Evolutionary conservation across 2,329 filamentous ascomycete species (phyloP).

Genomic region (Sclerotinia glacialis): DNA sequence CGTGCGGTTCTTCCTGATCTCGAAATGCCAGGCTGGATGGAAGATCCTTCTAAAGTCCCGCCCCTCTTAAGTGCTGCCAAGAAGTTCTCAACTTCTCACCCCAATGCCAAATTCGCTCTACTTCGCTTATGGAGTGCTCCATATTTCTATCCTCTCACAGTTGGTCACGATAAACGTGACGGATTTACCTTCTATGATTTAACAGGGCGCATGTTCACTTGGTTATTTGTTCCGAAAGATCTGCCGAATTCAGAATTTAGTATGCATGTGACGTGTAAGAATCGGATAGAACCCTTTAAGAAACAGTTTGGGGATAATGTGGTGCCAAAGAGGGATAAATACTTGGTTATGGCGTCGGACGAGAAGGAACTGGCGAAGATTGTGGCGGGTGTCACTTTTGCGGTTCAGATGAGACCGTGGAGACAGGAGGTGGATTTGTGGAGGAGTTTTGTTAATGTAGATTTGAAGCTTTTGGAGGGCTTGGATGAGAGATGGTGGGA

Average conservation of each 20-base stretch:
- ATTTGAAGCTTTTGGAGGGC: conserved; percentile 44
- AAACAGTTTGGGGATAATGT: conserved; percentile 43
- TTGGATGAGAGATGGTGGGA: conserved; percentile 39
- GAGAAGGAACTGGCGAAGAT: conserved; percentile 43
- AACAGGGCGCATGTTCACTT: conserved; percentile 46
- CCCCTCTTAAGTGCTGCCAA: conserved; percentile 39
- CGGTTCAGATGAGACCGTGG: conserved; percentile 50
- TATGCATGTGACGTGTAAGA: conserved; percentile 43
- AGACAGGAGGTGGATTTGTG: conserved; percentile 50
- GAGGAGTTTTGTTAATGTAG: conserved; percentile 51
- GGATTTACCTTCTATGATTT: conserved; percentile 44
- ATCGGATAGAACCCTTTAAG: conserved; percentile 21
- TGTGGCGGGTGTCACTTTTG: conserved; percentile 44
- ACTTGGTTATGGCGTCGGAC: conserved; percentile 48
- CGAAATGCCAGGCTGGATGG: conserved; percentile 35
- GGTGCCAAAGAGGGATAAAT: conserved; percentile 44
- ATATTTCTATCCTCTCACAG: conserved; percentile 50
- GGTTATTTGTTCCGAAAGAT: conserved; percentile 50
- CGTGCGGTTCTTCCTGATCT: conserved; percentile 32
- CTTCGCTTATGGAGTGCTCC: conserved; percentile 48
- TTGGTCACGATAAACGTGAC: conserved; percentile 41
- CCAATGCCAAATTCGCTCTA: conserved; percentile 43
- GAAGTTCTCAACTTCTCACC: conserved; percentile 34
- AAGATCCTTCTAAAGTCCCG: conserved; percentile 40
- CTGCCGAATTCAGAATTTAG: conserved; percentile 46